Conservation (phyloP, 2,329 filamentous ascomycete species). For the Cytospora piceae region DNA sequence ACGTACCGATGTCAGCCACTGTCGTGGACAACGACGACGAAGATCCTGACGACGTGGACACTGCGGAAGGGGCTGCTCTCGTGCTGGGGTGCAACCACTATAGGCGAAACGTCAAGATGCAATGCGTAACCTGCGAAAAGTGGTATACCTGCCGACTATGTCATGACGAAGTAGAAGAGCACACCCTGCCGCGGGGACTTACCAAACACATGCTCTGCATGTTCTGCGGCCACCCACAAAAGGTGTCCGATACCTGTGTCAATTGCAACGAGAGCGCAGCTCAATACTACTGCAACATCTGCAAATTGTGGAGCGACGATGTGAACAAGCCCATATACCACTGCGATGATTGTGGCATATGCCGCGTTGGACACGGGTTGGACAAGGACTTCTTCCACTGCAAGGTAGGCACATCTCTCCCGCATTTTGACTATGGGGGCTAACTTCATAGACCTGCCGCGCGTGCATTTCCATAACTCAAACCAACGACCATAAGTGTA, state of each 20-base stretch:
- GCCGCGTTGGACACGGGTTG: conserved; percentile 83
- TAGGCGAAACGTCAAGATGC: conserved; percentile 91
- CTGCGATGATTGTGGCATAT: conserved; percentile 94
- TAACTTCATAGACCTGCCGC: conserved; percentile 70
- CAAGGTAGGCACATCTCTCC: conserved; percentile 65
- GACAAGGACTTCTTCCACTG: conserved; percentile 98
- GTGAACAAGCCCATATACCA: conserved; percentile 92
- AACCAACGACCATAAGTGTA: conserved; percentile 85
- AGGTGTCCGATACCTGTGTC: conserved; percentile 75
- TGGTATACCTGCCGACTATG: conserved; percentile 98
- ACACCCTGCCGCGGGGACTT: conserved; percentile 76
- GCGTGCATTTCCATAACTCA: conserved; percentile 92
- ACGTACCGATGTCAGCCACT: conserved; percentile 56
- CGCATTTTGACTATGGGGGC: background rate
- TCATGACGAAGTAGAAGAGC: conserved; percentile 82
- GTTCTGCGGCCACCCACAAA: conserved; percentile 85
- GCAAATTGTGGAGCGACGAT: conserved; percentile 97
- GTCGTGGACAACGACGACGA: conserved; percentile 48
- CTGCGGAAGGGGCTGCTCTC: conserved; percentile 40
- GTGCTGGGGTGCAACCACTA: conserved; percentile 86
- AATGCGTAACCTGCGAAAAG: conserved; percentile 84
- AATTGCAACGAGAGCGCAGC: conserved; percentile 78
- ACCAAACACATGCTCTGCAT: conserved; percentile 98
- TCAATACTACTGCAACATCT: conserved; percentile 90
- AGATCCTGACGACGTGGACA: conserved; percentile 34